Conservation (phyloP, 2,329 filamentous ascomycete genomes). For the Phialocephala subalpina region DNA sequence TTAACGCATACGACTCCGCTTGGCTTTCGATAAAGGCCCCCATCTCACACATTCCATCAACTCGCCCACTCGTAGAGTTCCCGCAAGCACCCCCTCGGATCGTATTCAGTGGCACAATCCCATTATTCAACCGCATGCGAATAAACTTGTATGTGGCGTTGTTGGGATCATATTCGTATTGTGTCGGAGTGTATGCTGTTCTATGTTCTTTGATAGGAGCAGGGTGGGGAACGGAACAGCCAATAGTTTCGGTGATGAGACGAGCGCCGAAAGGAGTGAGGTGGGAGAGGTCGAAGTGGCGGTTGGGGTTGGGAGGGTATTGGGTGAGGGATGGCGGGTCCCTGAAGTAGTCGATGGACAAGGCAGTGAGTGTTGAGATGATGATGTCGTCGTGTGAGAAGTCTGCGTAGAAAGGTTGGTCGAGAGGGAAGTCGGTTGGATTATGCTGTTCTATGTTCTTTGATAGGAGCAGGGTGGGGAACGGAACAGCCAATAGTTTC, state of each 20-base stretch:
- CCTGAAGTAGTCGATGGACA: constrained; percentile 62
- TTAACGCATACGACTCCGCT: constrained; percentile 46
- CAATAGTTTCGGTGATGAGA: constrained; percentile 63
- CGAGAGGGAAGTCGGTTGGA: constrained; percentile 74
- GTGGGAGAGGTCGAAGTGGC: constrained; percentile 57
- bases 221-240: constrained; percentile 53
- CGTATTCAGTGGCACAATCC: constrained; percentile 54
- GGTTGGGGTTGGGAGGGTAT: constrained; percentile 52
- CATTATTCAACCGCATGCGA: constrained; percentile 58
- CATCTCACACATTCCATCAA: constrained; percentile 55
- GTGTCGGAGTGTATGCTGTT: constrained; percentile 50
- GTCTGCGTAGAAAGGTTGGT: constrained; percentile 76
- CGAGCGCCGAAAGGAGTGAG: constrained; percentile 63
- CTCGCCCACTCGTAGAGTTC: constrained; percentile 43
- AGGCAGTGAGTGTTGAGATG: constrained; percentile 66
- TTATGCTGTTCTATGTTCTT: constrained; percentile 51
- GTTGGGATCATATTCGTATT: constrained; percentile 54
- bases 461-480: constrained; percentile 49
- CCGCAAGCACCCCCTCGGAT: constrained; percentile 55
- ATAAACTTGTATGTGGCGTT: constrained; percentile 55
- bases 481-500: constrained; percentile 61
- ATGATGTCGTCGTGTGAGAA: constrained; percentile 93
- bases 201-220: constrained; percentile 48
- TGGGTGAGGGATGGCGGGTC: constrained; percentile 52
- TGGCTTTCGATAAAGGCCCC: constrained; percentile 52